A percentile compares a stretch with the other conserved stretches of the same genome.
phyloP scores from a whole-genome alignment of 352 stramenopile genomes.

The Phytophthora ohioensis region DNA sequence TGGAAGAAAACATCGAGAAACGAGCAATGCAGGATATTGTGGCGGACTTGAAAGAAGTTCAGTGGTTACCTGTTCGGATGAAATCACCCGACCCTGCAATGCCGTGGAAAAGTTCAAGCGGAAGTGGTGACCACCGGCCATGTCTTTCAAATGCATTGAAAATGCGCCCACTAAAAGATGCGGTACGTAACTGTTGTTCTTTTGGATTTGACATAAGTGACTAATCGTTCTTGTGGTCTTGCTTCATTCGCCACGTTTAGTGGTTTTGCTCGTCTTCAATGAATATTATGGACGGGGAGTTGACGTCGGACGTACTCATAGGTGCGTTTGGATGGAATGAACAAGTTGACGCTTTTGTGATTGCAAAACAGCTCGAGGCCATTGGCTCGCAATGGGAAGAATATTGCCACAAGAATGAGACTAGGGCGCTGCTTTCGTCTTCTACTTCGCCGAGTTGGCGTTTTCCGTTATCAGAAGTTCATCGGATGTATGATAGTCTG shows the following conservation, averaged over 20 bases:
- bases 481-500: constrained; percentile 65
- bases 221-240: constrained; percentile 18
- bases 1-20: constrained; percentile 22
- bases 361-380: constrained; percentile 63
- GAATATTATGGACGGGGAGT: constrained; percentile 63
- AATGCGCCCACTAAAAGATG: constrained; percentile 62
- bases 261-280: constrained; percentile 70
- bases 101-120: constrained; percentile 57
- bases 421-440: neutral
- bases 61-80: constrained; percentile 53
- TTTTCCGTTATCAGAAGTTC: constrained; percentile 58
- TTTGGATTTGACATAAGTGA: constrained; percentile 5
- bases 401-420: constrained; percentile 23
- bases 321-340: constrained; percentile 68
- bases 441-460: constrained; percentile 22
- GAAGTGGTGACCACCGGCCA: constrained; percentile 1
- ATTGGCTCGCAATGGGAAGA: constrained; percentile 50
- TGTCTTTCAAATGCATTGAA: constrained; percentile 50
- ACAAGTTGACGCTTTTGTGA: constrained; percentile 45
- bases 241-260: constrained; percentile 33
- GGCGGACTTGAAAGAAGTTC: constrained; percentile 40
- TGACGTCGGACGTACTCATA: constrained; percentile 62
- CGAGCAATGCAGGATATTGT: constrained; percentile 42
- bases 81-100: constrained; percentile 51
- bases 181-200: constrained; percentile 46